Evolutionary conservation across 306 rosid species (phyloP).

Genomic region (Calophaca sinica): DNA sequence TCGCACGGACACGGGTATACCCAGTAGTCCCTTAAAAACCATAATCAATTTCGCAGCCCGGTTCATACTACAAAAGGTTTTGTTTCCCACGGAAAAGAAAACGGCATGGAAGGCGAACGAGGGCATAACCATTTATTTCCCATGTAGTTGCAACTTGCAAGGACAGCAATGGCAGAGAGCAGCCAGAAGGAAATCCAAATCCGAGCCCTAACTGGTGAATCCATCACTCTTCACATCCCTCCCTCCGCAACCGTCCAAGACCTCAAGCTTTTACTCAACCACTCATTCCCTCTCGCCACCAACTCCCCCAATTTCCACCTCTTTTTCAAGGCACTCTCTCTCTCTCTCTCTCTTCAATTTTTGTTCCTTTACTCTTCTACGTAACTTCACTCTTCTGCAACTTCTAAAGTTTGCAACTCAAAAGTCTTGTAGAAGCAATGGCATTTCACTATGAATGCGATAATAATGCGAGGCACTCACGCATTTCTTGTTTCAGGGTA

Average conservation of each 20-base stretch:
- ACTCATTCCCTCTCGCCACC: slow-evolving; percentile 65
- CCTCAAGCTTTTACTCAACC: slow-evolving; percentile 76
- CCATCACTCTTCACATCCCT: slow-evolving; percentile 57
- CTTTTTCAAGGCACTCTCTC: slow-evolving; percentile 65
- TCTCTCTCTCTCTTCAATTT: background rate
- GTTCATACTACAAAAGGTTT: background rate
- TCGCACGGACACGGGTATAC: no score
- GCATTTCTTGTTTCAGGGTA: slow-evolving; percentile 62
- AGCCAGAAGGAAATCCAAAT: slow-evolving; percentile 54
- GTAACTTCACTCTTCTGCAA: background rate
- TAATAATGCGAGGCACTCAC: background rate
- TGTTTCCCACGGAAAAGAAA: background rate
- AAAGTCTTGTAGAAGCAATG: background rate
- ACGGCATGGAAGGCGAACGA: background rate
- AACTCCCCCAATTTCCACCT: slow-evolving; percentile 77
- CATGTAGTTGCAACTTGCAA: background rate
- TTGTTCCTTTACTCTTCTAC: background rate
- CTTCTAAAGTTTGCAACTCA: background rate
- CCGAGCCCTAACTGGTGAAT: slow-evolving; percentile 73
- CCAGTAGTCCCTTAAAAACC: no score
- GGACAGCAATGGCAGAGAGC: slow-evolving; percentile 50
- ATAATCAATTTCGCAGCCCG: no score
- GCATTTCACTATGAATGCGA: background rate
- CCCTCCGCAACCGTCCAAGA: slow-evolving; percentile 52
- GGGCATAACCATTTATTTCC: background rate